Evolutionary conservation across 148 eudicot species (phyloP), one percentile per base, ranked within the genome.

Genomic region (Nepenthes gracilis): DNA sequence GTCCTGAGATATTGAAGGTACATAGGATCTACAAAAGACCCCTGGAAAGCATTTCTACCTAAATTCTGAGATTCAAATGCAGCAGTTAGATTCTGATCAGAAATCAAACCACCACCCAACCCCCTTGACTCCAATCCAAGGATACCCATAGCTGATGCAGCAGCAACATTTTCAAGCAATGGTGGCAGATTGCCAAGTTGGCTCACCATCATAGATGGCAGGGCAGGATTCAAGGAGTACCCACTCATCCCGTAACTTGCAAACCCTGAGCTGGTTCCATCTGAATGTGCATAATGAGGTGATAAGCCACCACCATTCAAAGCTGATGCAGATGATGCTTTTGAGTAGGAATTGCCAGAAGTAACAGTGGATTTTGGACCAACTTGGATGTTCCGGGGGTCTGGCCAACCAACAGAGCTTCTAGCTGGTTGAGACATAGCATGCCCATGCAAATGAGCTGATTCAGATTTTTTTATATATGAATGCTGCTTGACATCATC

Each of bases 1-100:
- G 85, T 61, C 50, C 85, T 77, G 73, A 88, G 58, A 73, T 86
- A 93, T 62, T 93, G 96, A 57, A 82, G 81, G 78, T 93, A 93
- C 81, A 84, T 45, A 36, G 91, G 86, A 68, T 93, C 99, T 56
- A 83, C 70, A 76, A 67, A 79, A 58, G 81, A 71, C 4, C 83
- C 77, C 88, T 0, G 72, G 66, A 73, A 80, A 75, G 59, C 85
- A 11, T 72, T 65, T 55, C 96, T 78, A 67, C 69, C 62, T 12
- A 63, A 69, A 65, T 60, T 81, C 6, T 78, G 79, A 48, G 74
- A 58, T 45, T 81, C 85, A 10, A 69, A 63, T 15, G 55, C 59
- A 54, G 67, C 71, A 63, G 72, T 66, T 5, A 71, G 63, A 67
- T 64, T 66, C 12, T 75, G 72, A 38, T 68, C 73, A 56, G 62